Evolutionary conservation across 176 grass and related monocot species (phyloP), one percentile per base, ranked within the genome.

Genomic region (Phyllostachys edulis): DNA sequence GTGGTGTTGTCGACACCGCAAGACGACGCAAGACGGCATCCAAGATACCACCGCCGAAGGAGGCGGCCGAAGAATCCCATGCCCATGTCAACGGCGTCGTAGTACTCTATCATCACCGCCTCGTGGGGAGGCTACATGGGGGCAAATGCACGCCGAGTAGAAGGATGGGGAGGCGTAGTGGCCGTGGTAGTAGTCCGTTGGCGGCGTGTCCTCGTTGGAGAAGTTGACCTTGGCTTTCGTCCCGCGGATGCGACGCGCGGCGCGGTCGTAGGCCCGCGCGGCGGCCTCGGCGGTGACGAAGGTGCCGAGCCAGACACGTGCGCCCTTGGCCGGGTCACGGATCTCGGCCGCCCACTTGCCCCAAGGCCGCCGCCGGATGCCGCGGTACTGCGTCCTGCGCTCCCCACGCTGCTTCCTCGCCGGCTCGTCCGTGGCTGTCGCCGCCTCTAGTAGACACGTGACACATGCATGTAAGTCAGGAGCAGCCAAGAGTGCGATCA

Each of bases 311-410:
- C 95, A 98, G 52, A 98, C 14, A 76, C 29, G 92, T 4, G 91
- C 78, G 14, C 94, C 94, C 76, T 97, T 94, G 32, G 79, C 83
- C 47, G 94, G 94, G 82, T 97, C 94, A 6, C 94, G 87, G 67
- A 97, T 97, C 85, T 97, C 91, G 76, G 94, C 94, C 80, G 91
- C 94, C 94, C 94, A 97, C 51, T 97, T 97, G 27, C 94, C 94
- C 94, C 94, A 97, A 1, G 94, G 90, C 0, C 94, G 90, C 15
- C 87, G 94, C 20, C 92, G 83, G 86, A 97, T 94, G 51, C 94
- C 94, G 0, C 82, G 76, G 68, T 81, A 85, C 69, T 41, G 67
- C 7, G 76, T 85, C 82, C 80, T 81, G 32, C 76, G 52, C 50
- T 89, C 82, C 76, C 39, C 66, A 2, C 66, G 16, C 37, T 46